A percentile compares a stretch with the other conserved stretches of the same genome.
These are phyloP conservation scores for Smittium mucronatum DNA, from an alignment of 371 early-diverging fungal species.

Conservation along the genomic window DNA sequence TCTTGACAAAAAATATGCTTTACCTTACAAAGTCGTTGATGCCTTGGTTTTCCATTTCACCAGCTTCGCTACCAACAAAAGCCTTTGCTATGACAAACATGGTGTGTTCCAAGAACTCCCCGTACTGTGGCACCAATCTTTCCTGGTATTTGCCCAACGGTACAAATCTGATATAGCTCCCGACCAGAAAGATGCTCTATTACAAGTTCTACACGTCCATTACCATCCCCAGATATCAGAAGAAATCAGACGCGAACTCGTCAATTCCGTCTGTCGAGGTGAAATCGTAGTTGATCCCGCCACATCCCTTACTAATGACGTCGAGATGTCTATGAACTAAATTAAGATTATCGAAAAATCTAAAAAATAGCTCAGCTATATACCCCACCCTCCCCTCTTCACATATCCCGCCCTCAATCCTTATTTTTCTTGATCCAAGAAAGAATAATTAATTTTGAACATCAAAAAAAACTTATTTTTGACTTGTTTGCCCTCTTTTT, in stretches of 20 bases:
- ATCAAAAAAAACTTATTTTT: too few species aligned
- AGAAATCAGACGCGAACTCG: slow-evolving; percentile 83
- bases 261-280: slow-evolving; percentile 33
- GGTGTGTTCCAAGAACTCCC: slow-evolving; percentile 46
- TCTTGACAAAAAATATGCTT: slow-evolving; percentile 94
- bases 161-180: slow-evolving; percentile 90
- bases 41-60: slow-evolving; percentile 87
- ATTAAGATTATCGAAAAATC: too few species aligned
- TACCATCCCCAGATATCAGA: slow-evolving; percentile 71
- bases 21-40: slow-evolving; percentile 93
- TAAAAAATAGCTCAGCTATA: too few species aligned
- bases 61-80: slow-evolving; percentile 66
- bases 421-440: too few species aligned
- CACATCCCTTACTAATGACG: slow-evolving; percentile 16
- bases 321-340: slow-evolving; percentile 17
- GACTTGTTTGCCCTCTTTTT: too few species aligned
- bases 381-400: too few species aligned
- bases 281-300: slow-evolving; percentile 22
- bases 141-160: slow-evolving; percentile 87
- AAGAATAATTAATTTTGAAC: too few species aligned
- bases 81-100: slow-evolving; percentile 19
- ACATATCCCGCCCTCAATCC: too few species aligned
- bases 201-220: slow-evolving; percentile 66
- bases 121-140: slow-evolving; percentile 93
- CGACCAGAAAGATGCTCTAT: slow-evolving; percentile 83